Base-by-base conservation (phyloP, 208 protist species). In the Wallacemonas rigidus region DNA sequence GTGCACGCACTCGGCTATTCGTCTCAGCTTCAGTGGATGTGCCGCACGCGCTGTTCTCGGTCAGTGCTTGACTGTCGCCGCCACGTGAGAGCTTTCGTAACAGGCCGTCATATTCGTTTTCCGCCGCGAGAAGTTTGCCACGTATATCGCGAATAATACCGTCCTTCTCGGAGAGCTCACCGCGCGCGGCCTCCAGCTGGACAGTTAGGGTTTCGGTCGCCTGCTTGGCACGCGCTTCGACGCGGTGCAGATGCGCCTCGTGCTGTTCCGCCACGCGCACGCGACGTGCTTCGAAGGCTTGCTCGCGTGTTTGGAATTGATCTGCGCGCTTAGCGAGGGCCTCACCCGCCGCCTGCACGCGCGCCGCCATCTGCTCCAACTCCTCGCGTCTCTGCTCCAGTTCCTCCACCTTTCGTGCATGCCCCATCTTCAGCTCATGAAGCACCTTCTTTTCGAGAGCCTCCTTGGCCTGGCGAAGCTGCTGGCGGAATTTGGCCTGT, bases 191-290 rank as follows among this genome's bases (percentile, higher is more conserved):
- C 1, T 86, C 84, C 40, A 87, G 77, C 12, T 73, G 68, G 41
- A 84, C 72, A 50, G 71, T 58, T 0, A 78, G 69, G 67, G 90
- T 89, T 47, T 96, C 91, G 43, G 84, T 61, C 1, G 75, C 71
- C 51, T 82, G 88, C 44, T 83, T 75, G 45, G 75, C 76, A 26
- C 87, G 81, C 39, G 71, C 70, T 77, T 97, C 91, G 7, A 90
- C 70, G 8, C 80, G 72, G 1, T 71, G 48, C n/a, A 95, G 61
- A 68, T 95, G 88, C 9, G 71, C 64, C 71, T 96, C 93, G 73
- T 97, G 91, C 83, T 93, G 82, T 71, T 87, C 83, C 40, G 89
- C 88, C 14, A 96, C 83, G 51, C 81, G 82, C 40, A 91, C 77
- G 1, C 91, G 83, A 12, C 84, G 81, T 17, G 72, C 74, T 48